Conservation (phyloP, 2,329 filamentous ascomycete genomes). For the Colletotrichum acutatum region DNA sequence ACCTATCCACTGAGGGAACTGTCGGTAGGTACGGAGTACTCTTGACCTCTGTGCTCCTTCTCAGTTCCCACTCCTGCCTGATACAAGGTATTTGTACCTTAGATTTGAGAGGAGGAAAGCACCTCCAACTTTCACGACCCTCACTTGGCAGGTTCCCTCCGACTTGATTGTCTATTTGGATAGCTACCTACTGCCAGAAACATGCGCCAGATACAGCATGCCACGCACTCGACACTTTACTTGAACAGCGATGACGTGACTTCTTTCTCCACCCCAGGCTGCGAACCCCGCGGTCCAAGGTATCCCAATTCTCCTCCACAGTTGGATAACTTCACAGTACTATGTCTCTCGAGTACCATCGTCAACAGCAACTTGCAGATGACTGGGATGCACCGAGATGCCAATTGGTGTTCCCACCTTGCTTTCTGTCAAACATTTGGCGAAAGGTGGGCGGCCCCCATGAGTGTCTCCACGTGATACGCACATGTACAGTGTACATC, state of each 20-base stretch:
- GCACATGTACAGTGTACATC: not conserved
- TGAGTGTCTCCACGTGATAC: not conserved
- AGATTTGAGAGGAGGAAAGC: not conserved
- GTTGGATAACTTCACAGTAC: no score
- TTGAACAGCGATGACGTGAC: not conserved
- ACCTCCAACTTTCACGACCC: not conserved
- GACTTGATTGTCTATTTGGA: no score
- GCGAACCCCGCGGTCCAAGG: no score
- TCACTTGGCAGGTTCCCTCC: conserved; percentile 27
- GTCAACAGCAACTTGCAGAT: not conserved
- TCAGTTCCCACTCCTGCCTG: not conserved
- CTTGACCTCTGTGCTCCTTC: not conserved
- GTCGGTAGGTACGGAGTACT: not conserved
- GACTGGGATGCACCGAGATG: not conserved
- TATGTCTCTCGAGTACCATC: not conserved
- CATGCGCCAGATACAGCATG: conserved; percentile 12
- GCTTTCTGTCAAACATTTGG: not conserved
- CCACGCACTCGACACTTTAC: not conserved
- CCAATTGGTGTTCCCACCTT: not conserved
- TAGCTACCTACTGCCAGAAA: no score
- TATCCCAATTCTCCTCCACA: no score
- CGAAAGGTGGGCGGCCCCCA: not conserved
- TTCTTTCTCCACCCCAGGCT: not conserved
- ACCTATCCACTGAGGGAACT: not conserved
- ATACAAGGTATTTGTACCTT: no score